These are phyloP conservation scores for Erodium maritimum DNA, from an alignment of 345 rosid species.

Conservation along the genomic window DNA sequence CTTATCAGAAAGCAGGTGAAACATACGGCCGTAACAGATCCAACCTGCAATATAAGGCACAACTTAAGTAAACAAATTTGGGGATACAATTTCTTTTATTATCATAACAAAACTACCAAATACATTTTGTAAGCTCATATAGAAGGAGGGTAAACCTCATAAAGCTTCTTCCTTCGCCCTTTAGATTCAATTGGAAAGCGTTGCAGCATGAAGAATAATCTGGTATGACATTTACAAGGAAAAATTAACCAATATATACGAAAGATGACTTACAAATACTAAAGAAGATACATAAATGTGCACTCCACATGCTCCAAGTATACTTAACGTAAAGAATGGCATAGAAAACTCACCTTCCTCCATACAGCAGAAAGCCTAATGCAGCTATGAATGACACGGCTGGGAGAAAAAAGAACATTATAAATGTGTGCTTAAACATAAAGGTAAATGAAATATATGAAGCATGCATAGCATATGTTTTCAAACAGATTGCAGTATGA, in stretches of 20 bases:
- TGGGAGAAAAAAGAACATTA: slow-evolving; percentile 19
- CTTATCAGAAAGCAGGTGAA: neutral
- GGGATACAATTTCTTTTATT: neutral
- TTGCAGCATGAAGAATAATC: slow-evolving; percentile 85
- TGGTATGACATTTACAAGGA: slow-evolving; percentile 10
- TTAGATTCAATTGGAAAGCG: slow-evolving; percentile 95
- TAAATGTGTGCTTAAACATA: slow-evolving; percentile 5
- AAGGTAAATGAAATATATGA: neutral
- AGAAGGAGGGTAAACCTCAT: slow-evolving; percentile 53
- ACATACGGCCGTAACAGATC: neutral
- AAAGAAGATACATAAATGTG: neutral
- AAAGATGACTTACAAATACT: slow-evolving; percentile 2
- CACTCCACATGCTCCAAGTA: slow-evolving; percentile 6
- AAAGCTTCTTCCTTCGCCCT: slow-evolving; percentile 95
- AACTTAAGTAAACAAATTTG: neutral
- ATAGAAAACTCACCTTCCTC: slow-evolving; percentile 67
- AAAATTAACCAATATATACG: slow-evolving; percentile 1
- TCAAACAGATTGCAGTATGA: neutral
- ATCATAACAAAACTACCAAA: neutral
- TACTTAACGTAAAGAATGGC: neutral
- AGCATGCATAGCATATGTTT: neutral
- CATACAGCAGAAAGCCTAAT: slow-evolving; percentile 80
- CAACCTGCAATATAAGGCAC: neutral
- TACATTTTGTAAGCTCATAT: neutral
- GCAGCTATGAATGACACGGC: slow-evolving; percentile 87